phyloP scores from a whole-genome alignment of 2,329 filamentous ascomycete species.

The Colletotrichum spaethianum region DNA sequence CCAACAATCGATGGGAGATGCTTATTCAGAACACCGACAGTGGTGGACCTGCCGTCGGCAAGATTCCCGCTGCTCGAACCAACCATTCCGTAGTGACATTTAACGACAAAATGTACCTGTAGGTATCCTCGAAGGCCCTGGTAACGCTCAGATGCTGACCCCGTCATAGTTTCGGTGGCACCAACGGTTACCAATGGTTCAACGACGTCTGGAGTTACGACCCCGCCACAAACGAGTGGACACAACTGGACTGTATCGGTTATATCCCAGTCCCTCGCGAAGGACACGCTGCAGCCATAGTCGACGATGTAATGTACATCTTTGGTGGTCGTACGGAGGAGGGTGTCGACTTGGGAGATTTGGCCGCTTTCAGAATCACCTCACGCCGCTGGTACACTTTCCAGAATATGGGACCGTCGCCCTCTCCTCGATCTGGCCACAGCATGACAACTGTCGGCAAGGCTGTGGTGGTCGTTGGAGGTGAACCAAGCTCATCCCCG shows the following conservation, averaged over 20 bases:
- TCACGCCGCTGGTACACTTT: conserved; percentile 98
- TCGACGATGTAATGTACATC: conserved; percentile 99
- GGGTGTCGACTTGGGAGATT: conserved; percentile 90
- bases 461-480: conserved; percentile 91
- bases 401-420: conserved; percentile 98
- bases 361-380: conserved; percentile 83
- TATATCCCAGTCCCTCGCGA: conserved; percentile 96
- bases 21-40: conserved; percentile 83
- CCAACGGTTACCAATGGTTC: conserved; percentile 96
- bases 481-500: conserved; percentile 91
- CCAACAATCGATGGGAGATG: conserved; percentile 94
- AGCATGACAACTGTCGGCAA: conserved; percentile 98
- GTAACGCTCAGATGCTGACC: neutral
- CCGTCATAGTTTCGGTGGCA: conserved; percentile 87
- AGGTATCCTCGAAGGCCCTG: conserved; percentile 56
- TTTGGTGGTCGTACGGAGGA: conserved; percentile 97
- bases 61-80: conserved; percentile 87
- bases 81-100: conserved; percentile 95
- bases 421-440: conserved; percentile 92
- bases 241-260: conserved; percentile 93
- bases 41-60: conserved; percentile 69
- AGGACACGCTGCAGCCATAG: conserved; percentile 92
- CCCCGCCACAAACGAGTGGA: conserved; percentile 85
- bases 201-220: conserved; percentile 99
- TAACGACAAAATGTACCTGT: conserved; percentile 95